These are phyloP conservation scores for Ehretia macrophylla DNA, from an alignment of 257 asterid genomes.

Conservation along the genomic window DNA sequence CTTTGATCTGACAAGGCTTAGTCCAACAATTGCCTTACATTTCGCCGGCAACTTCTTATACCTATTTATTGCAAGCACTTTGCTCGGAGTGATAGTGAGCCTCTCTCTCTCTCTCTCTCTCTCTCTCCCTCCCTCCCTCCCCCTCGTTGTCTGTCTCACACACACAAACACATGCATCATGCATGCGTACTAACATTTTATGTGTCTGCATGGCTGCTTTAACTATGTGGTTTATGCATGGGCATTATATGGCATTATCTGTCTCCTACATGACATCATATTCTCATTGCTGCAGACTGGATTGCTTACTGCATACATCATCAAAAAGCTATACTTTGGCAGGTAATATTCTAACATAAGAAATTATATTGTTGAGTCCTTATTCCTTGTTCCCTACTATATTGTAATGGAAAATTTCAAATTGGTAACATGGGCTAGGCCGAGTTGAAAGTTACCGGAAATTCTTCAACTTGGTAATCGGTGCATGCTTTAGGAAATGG, in stretches of 20 bases:
- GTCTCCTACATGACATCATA: constrained; percentile 8
- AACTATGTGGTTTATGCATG: too few species aligned
- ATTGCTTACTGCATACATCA: constrained; percentile 38
- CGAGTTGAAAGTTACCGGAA: too few species aligned
- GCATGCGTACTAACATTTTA: neutral
- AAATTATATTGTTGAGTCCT: too few species aligned
- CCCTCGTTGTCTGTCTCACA: constrained; percentile 7
- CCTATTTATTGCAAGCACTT: constrained; percentile 40
- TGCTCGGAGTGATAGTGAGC: constrained; percentile 34
- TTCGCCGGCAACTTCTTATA: constrained; percentile 36
- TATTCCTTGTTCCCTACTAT: neutral
- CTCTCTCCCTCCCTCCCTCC: neutral
- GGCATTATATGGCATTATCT: neutral
- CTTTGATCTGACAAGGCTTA: constrained; percentile 26
- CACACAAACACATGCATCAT: too few species aligned
- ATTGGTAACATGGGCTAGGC: too few species aligned
- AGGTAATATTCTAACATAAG: constrained; percentile 24
- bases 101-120: constrained; percentile 11
- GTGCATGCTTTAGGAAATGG: too few species aligned
- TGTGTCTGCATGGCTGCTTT: too few species aligned
- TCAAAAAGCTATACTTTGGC: constrained; percentile 42
- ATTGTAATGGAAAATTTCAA: too few species aligned
- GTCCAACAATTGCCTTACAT: constrained; percentile 20
- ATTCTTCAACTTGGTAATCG: too few species aligned
- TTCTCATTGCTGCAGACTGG: constrained; percentile 35